A percentile compares a stretch with the other conserved stretches of the same genome.
These are phyloP conservation scores for Apiotrichum gracile DNA, from an alignment of 1,284 basidiomycete species.

Conservation along the genomic window DNA sequence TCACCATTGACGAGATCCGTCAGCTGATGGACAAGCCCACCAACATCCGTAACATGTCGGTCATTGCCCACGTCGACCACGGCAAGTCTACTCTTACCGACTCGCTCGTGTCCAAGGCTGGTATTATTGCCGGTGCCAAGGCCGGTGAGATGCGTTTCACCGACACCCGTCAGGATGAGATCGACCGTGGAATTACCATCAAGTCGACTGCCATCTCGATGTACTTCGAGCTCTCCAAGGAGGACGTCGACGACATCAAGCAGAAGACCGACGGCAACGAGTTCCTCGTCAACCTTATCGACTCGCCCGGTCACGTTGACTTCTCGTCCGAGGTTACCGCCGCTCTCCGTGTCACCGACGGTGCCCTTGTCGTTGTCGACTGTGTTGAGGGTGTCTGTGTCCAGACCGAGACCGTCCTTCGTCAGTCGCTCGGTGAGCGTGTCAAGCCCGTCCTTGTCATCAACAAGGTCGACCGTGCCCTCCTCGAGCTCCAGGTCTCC, in stretches of 20 bases:
- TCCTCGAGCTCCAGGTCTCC: constrained; percentile 94
- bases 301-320: constrained; percentile 99
- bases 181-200: constrained; percentile 99
- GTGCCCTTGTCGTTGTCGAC: constrained; percentile 97
- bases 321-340: constrained; percentile 99
- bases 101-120: constrained; percentile 97
- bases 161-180: constrained; percentile 97
- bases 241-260: constrained; percentile 75
- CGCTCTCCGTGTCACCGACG: constrained; percentile 98
- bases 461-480: constrained; percentile 99
- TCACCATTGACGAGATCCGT: constrained; percentile 67
- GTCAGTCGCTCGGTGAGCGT: constrained; percentile 94
- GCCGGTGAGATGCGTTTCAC: constrained; percentile 97
- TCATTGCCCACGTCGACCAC: constrained; percentile 98
- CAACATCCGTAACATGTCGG: constrained; percentile 84
- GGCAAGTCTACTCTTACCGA: constrained; percentile 99
- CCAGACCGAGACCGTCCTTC: constrained; percentile 98
- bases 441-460: constrained; percentile 99
- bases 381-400: constrained; percentile 99
- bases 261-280: constrained; percentile 88
- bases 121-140: constrained; percentile 94
- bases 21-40: constrained; percentile 58
- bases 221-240: constrained; percentile 96
- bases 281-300: constrained; percentile 99
- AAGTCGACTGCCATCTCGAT: constrained; percentile 99